Base-by-base conservation (phyloP, 2,329 filamentous ascomycete genomes). In the Chaetomium sp. region DNA sequence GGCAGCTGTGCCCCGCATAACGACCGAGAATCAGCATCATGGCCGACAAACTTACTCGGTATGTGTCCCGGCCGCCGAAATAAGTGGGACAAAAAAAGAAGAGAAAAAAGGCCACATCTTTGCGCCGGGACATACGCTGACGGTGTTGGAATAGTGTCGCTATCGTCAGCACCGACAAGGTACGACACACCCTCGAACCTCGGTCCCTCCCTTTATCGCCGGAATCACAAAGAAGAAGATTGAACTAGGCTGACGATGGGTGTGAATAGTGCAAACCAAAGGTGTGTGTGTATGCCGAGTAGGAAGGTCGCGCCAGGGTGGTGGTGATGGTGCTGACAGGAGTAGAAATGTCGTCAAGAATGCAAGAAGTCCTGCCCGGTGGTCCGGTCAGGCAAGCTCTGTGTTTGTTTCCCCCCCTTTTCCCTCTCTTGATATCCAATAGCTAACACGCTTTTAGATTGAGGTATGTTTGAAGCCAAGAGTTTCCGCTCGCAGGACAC, bases 331-430 rank as follows among this genome's bases (percentile, higher is more conserved):
- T 49, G 64, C 66, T 70, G 27, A 63, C 57, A 38, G 57, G 21
- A 58, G 31, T 60, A 93, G 90, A 98, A 98, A 92, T 98, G 95
- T 80, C 89, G 94, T 72, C 94, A 97, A 83, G 95, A 99, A 81
- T 99, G 95, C 86, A 98, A 98, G 80, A 98, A 98, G 79, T 94
- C 93, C 33, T 99, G 95, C 78, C 93, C 96, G 33, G 95, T 99
- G 69, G 95, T 99, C 72, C 91, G 94, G 74, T 96, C 93, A 67
- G 95, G 95, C 80, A 98, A 97, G 84, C 74, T 78, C 60, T 78
- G 73, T 51, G 70, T 71, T 69, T 61, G 68, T 49, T 21, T 53
- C 57, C n/a, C 23, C 58, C 88, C 80, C 31, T 25, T 27, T 51
- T 4, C 96, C 96, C 77, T 35, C 77, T 35, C 2, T 96, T 68